A percentile compares a stretch with the other conserved stretches of the same genome.
These are phyloP conservation scores for Coriaria nepalensis DNA, from an alignment of 306 rosid genomes.

Conservation along the genomic window DNA sequence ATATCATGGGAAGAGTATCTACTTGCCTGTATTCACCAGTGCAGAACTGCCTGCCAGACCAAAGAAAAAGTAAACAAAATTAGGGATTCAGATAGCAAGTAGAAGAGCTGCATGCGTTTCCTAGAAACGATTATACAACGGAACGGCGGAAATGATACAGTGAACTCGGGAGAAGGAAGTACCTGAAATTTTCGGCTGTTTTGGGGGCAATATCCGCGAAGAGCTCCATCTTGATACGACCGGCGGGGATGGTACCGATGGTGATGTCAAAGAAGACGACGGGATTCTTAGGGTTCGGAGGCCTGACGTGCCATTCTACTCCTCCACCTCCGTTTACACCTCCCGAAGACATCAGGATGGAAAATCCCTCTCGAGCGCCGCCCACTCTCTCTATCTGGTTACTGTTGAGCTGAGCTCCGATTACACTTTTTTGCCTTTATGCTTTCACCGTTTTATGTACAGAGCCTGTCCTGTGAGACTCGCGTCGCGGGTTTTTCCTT, in stretches of 20 bases:
- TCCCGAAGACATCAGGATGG: slow-evolving; percentile 32
- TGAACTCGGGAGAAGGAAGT: background rate
- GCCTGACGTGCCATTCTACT: slow-evolving; percentile 93
- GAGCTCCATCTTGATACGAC: slow-evolving; percentile 98
- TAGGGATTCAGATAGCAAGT: background rate
- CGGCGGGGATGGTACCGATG: slow-evolving; percentile 93
- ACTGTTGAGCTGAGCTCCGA: no score
- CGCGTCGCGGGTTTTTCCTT: no score
- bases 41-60: slow-evolving; percentile 75
- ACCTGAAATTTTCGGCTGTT: slow-evolving; percentile 90
- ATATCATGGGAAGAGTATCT: background rate
- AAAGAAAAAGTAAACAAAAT: slow-evolving; percentile 12
- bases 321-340: slow-evolving; percentile 33
- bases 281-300: slow-evolving; percentile 96
- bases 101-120: no score
- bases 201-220: slow-evolving; percentile 90
- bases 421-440: no score
- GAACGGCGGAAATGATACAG: background rate
- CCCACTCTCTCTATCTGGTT: no score
- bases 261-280: slow-evolving; percentile 92
- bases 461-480: no score
- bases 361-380: no score
- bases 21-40: slow-evolving; percentile 85
- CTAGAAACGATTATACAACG: background rate
- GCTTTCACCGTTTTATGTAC: no score